Percentiles rank a stretch among this genome's conserved stretches.
Conservation (phyloP, 2,329 filamentous ascomycete species). For the Epichloe sp. region DNA sequence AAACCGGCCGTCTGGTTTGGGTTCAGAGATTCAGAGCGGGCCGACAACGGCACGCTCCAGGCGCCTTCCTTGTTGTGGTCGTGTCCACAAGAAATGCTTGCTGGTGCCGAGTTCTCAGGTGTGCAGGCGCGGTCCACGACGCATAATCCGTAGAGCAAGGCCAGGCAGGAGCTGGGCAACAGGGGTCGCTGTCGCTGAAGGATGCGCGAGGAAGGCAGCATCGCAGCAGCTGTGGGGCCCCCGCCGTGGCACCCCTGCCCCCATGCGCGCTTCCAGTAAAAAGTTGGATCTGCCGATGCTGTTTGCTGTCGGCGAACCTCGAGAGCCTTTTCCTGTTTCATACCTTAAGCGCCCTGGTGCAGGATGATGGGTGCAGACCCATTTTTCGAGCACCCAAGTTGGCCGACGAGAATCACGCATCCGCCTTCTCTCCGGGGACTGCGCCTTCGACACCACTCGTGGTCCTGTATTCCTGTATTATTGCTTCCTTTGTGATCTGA, state of each 20-base stretch:
- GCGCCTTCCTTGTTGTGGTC: no score
- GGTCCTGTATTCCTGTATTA: no score
- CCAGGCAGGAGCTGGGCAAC: no score
- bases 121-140: background rate
- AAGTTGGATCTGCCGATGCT: slow-evolving; percentile 3
- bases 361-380: background rate
- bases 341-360: background rate
- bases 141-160: no score
- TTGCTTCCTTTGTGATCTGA: no score
- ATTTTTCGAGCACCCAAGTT: background rate
- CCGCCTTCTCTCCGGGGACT: background rate
- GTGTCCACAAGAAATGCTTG: no score
- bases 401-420: background rate
- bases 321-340: slow-evolving; percentile 2
- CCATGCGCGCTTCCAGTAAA: slow-evolving; percentile 2
- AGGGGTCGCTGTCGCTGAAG: background rate
- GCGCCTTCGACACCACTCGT: no score
- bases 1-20: no score
- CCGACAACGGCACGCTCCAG: no score
- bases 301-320: slow-evolving; percentile 4
- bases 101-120: background rate
- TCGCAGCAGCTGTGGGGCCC: slow-evolving; percentile 1
- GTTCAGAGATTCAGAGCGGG: no score
- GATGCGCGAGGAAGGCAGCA: background rate
- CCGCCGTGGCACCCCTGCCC: background rate